Evolutionary conservation across 2,329 filamentous ascomycete species (phyloP).

Genomic region (Cryphonectria naterciae): DNA sequence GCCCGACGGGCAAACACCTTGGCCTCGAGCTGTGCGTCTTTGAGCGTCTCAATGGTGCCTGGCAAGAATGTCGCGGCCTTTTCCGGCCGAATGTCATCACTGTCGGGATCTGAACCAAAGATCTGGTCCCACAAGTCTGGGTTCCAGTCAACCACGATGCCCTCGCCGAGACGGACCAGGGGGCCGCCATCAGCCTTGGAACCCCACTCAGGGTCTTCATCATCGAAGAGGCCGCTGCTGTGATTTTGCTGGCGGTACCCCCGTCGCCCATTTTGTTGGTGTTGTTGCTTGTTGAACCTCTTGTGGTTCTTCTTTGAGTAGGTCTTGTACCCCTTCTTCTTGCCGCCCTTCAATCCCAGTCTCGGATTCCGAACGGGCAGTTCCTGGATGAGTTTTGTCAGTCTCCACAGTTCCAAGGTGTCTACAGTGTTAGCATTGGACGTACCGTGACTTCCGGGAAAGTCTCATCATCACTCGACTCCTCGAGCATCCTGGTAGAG

Average conservation of each 20-base stretch:
- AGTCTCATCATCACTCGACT: conserved; percentile 60
- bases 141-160: conserved; percentile 85
- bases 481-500: conserved; percentile 61
- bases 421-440: conserved; percentile 14
- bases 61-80: conserved; percentile 61
- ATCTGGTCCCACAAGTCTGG: conserved; percentile 70
- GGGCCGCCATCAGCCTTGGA: conserved; percentile 55
- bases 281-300: conserved; percentile 49
- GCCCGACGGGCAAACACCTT: conserved; percentile 65
- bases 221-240: conserved; percentile 37
- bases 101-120: conserved; percentile 57
- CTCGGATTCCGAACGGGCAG: conserved; percentile 21
- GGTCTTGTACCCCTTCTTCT: conserved; percentile 51
- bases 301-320: conserved; percentile 56
- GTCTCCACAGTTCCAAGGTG: not conserved
- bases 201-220: conserved; percentile 39
- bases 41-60: conserved; percentile 52
- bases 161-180: conserved; percentile 80
- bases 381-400: conserved; percentile 11
- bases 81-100: conserved; percentile 53
- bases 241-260: conserved; percentile 26
- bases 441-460: conserved; percentile 21
- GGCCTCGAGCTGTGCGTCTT: conserved; percentile 67
- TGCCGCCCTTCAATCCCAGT: conserved; percentile 39
- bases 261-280: conserved; percentile 35